Evolutionary conservation across 192 early-diverging fungal genomes (phyloP).

Genomic region (Phlyctochytrium bullatum): DNA sequence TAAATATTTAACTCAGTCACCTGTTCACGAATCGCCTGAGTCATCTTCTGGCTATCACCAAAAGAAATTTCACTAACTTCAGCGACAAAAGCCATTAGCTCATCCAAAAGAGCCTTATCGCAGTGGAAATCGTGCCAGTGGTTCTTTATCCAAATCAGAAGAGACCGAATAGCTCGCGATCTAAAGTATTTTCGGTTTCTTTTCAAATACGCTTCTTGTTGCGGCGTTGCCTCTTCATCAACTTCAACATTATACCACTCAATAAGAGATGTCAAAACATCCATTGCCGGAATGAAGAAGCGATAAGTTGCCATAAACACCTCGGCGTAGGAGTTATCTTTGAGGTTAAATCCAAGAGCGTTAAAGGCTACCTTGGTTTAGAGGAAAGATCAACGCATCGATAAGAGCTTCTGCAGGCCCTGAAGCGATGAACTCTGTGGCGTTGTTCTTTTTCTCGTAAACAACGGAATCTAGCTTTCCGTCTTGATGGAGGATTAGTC

Average conservation of each 20-base stretch:
- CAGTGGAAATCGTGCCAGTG: constrained; percentile 57
- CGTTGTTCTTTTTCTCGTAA: constrained; percentile 30
- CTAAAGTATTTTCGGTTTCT: constrained; percentile 43
- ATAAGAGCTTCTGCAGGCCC: constrained; percentile 36
- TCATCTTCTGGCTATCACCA: constrained; percentile 54
- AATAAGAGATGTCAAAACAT: constrained; percentile 41
- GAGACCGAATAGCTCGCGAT: constrained; percentile 32
- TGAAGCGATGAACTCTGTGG: constrained; percentile 30
- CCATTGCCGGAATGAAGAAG: constrained; percentile 38
- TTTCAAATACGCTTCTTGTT: constrained; percentile 36
- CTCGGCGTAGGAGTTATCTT: constrained; percentile 52
- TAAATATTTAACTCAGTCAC: constrained; percentile 17
- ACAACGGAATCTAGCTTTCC: constrained; percentile 25
- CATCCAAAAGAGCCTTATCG: constrained; percentile 28
- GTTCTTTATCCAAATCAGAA: constrained; percentile 55
- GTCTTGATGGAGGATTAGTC: constrained; percentile 5
- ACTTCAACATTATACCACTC: constrained; percentile 59
- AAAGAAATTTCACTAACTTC: constrained; percentile 39
- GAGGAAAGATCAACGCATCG: constrained; percentile 50
- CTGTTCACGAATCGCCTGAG: constrained; percentile 57
- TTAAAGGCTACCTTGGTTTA: constrained; percentile 34
- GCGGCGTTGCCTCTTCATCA: constrained; percentile 32
- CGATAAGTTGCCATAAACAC: constrained; percentile 55
- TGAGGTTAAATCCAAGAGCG: not conserved
- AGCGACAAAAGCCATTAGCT: constrained; percentile 45